phyloP scores from a whole-genome alignment of 1,284 basidiomycete species.

The Quambalaria eucalypti region DNA sequence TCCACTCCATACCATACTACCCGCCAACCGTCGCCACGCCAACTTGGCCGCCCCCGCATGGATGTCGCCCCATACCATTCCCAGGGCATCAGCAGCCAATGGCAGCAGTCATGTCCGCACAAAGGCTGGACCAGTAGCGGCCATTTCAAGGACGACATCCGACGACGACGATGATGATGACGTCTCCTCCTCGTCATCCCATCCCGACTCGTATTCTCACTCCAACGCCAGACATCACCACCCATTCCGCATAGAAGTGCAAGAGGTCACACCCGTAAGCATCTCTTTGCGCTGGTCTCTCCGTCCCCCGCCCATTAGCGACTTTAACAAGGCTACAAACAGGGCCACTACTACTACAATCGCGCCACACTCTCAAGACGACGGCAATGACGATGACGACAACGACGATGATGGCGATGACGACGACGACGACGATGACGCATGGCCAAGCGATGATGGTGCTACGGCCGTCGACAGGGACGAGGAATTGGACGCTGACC shows the following conservation, averaged over 20 bases:
- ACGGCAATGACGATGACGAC: constrained; percentile 10
- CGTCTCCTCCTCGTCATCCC: too few relatives aligned
- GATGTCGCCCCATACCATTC: too few relatives aligned
- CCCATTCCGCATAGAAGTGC: constrained; percentile 33
- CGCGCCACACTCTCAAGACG: constrained; percentile 10
- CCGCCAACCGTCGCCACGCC: too few relatives aligned
- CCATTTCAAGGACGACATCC: too few relatives aligned
- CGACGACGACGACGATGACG: constrained; percentile 22
- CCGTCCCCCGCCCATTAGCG: constrained; percentile 31
- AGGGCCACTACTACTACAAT: background rate
- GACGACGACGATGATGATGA: too few relatives aligned
- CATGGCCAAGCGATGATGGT: constrained; percentile 25
- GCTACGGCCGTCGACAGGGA: constrained; percentile 23
- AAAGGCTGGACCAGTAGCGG: too few relatives aligned
- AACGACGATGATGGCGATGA: constrained; percentile 14
- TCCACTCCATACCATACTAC: too few relatives aligned
- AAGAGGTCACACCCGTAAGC: constrained; percentile 34
- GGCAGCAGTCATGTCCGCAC: too few relatives aligned
- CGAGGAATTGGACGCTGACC: constrained; percentile 5
- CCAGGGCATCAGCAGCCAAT: too few relatives aligned
- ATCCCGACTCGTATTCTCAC: too few relatives aligned
- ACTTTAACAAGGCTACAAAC: constrained; percentile 8
- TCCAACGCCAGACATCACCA: constrained; percentile 19
- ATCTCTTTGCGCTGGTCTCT: constrained; percentile 34
- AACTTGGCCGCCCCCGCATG: too few relatives aligned